Conservation (phyloP, 495 filamentous ascomycete genomes). For the Chlorociboria aeruginascens region DNA sequence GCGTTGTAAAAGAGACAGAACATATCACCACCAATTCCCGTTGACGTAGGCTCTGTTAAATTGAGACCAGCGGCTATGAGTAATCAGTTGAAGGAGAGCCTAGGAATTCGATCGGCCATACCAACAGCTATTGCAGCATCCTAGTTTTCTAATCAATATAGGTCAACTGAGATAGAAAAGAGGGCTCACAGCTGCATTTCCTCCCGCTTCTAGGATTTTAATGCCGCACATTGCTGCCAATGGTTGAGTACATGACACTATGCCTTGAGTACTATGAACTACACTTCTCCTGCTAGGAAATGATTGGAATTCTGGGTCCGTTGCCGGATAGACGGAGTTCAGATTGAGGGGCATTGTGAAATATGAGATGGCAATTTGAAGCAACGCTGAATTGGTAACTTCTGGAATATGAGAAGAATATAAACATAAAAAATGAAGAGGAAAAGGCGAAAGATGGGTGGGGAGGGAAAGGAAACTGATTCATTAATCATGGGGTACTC, state of each 20-base stretch:
- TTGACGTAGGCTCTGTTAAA: slow-evolving; percentile 85
- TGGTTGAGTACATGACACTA: slow-evolving; percentile 85
- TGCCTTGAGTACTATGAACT: slow-evolving; percentile 86
- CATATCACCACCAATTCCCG: slow-evolving; percentile 97
- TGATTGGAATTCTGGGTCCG: slow-evolving; percentile 46
- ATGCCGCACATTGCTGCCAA: slow-evolving; percentile 83
- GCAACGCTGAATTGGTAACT: neutral
- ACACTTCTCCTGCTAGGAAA: slow-evolving; percentile 83
- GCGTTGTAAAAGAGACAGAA: slow-evolving; percentile 93
- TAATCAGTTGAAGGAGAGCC: slow-evolving; percentile 8
- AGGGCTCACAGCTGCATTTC: slow-evolving; percentile 75
- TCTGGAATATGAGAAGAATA: neutral
- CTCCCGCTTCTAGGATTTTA: slow-evolving; percentile 68
- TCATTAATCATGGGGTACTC: no score
- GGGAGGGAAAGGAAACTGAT: no score
- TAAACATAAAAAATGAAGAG: neutral
- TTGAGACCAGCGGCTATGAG: slow-evolving; percentile 67
- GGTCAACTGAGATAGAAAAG: slow-evolving; percentile 4
- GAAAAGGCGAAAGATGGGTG: neutral
- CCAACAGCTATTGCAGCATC: slow-evolving; percentile 89
- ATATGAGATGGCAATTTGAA: neutral
- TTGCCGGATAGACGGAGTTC: slow-evolving; percentile 48
- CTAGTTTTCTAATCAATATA: slow-evolving; percentile 27
- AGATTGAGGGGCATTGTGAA: slow-evolving; percentile 44
- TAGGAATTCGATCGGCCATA: slow-evolving; percentile 14